Evolutionary conservation across 2,329 filamentous ascomycete genomes (phyloP).

Genomic region (Cordyceps tenuipes): DNA sequence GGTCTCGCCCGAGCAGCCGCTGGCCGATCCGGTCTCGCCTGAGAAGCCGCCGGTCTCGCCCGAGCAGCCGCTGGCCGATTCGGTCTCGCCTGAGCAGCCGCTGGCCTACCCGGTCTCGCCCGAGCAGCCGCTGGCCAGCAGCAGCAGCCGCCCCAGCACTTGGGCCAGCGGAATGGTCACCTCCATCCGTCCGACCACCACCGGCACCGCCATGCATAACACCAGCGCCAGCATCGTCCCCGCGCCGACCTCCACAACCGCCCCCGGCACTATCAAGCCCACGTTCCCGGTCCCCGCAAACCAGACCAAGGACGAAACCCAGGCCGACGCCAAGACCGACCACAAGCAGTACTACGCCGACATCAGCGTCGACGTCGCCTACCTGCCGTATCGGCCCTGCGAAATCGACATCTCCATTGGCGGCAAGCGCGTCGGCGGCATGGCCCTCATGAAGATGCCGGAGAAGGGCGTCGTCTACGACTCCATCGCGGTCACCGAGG

Average conservation of each 20-base stretch:
- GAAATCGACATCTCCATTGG: background rate
- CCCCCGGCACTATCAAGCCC: background rate
- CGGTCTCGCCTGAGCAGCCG: no score
- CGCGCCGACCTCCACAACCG: background rate
- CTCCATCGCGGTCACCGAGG: background rate
- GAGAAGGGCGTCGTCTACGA: background rate
- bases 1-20: background rate
- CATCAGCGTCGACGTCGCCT: background rate
- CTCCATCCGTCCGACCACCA: background rate
- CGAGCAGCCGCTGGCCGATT: no score
- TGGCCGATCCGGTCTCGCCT: no score
- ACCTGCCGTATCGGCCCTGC: conserved; percentile 3
- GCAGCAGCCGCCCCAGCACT: background rate
- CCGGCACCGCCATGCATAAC: background rate
- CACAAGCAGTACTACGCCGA: background rate
- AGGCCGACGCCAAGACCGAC: background rate
- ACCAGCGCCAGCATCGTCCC: no score
- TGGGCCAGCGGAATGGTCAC: no score
- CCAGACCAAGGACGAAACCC: background rate
- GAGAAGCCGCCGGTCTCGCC: background rate
- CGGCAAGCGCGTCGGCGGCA: background rate
- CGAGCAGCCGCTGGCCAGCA: background rate
- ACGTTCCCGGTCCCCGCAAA: background rate
- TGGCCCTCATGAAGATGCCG: conserved; percentile 4
- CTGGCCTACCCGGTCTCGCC: no score